Conservation (phyloP, 495 filamentous ascomycete genomes). For the Hyaloscypha hepaticicola region DNA sequence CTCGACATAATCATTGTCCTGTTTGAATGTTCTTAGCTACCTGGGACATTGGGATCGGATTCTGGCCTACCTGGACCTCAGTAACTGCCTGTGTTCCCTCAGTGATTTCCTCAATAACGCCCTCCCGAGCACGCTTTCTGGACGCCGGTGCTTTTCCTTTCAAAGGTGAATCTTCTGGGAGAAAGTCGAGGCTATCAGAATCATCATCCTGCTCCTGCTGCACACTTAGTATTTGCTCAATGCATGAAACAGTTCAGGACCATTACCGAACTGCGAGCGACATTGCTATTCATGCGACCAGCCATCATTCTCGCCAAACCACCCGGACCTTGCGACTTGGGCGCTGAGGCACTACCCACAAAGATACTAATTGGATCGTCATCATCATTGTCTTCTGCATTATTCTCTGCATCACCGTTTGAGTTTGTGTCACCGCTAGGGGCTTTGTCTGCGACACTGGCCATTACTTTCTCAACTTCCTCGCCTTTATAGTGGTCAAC, state of each 20-base stretch:
- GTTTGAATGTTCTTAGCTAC: not conserved
- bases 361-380: not conserved
- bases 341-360: not conserved
- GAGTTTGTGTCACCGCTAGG: not conserved
- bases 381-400: not conserved
- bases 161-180: not conserved
- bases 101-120: too few relatives aligned
- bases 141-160: not conserved
- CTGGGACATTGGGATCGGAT: not conserved
- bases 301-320: not conserved
- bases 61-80: not conserved
- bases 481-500: conserved; percentile 16
- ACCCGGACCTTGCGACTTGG: not conserved
- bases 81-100: not conserved
- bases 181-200: not conserved
- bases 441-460: not conserved
- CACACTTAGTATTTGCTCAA: not conserved
- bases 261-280: not conserved
- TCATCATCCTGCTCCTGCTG: not conserved
- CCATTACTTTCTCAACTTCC: not conserved
- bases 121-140: not conserved
- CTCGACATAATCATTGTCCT: not conserved
- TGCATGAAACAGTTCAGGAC: not conserved
- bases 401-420: not conserved
- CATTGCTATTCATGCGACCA: not conserved